Conservation (phyloP, 345 rosid species). For the Isatis tinctoria region DNA sequence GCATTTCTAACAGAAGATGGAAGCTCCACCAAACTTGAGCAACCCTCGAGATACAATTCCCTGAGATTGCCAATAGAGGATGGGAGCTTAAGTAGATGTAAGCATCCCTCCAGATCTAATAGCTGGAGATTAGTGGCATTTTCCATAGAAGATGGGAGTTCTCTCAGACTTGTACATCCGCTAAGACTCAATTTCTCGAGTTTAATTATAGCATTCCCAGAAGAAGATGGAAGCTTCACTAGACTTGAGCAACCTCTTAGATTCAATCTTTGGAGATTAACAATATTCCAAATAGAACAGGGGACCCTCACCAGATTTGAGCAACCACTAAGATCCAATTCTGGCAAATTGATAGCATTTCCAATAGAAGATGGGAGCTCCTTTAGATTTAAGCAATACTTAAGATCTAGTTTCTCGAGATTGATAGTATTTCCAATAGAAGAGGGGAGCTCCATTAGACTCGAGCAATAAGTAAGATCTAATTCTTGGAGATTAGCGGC, state of each 20-base stretch:
- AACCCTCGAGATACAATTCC: neutral
- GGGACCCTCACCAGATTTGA: too few relatives aligned
- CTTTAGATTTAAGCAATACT: too few relatives aligned
- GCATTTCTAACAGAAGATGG: neutral
- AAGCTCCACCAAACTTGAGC: neutral
- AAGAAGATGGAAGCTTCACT: neutral
- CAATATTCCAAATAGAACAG: too few relatives aligned
- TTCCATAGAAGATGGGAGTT: too few relatives aligned
- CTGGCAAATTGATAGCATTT: too few relatives aligned
- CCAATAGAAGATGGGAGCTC: too few relatives aligned
- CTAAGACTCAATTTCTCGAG: too few relatives aligned
- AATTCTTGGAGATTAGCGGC: neutral
- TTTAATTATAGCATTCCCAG: too few relatives aligned
- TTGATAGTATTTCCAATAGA: neutral
- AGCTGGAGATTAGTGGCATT: neutral
- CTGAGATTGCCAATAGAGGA: neutral
- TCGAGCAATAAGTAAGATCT: neutral
- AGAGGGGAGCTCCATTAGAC: neutral
- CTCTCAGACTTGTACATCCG: too few relatives aligned
- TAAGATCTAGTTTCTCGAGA: neutral
- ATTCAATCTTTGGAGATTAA: too few relatives aligned
- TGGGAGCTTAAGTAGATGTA: neutral
- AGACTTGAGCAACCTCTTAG: slow-evolving; percentile 9
- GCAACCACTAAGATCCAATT: too few relatives aligned
- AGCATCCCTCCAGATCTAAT: neutral